Conservation (phyloP, 2,329 filamentous ascomycete species). For the Gaeumannomyces sp. region DNA sequence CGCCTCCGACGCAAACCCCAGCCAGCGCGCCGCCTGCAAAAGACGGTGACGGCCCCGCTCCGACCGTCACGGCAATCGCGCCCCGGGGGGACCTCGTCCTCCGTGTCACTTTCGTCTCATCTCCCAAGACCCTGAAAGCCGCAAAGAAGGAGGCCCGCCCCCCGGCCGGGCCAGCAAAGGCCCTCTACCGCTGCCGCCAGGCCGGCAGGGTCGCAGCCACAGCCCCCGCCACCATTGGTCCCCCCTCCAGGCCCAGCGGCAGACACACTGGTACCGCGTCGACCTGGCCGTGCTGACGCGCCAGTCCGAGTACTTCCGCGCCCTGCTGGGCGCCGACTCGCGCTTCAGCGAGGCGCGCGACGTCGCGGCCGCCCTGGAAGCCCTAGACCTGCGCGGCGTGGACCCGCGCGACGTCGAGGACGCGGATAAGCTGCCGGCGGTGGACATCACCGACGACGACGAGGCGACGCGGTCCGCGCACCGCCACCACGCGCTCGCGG, state of each 20-base stretch:
- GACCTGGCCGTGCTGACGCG: slow-evolving; percentile 48
- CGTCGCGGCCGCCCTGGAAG: slow-evolving; percentile 44
- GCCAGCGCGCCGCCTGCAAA: neutral
- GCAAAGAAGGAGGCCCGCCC: slow-evolving; percentile 34
- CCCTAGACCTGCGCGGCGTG: slow-evolving; percentile 40
- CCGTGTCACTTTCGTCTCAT: slow-evolving; percentile 59
- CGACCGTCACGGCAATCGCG: slow-evolving; percentile 44
- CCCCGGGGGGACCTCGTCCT: slow-evolving; percentile 59
- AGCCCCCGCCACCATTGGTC: too few species aligned
- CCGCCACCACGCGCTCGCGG: slow-evolving; percentile 57
- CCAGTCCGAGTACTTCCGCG: slow-evolving; percentile 64
- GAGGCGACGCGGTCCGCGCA: slow-evolving; percentile 55
- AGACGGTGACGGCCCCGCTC: slow-evolving; percentile 5
- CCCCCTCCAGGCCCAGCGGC: slow-evolving; percentile 24
- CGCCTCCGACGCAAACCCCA: slow-evolving; percentile 7
- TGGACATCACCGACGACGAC: slow-evolving; percentile 62
- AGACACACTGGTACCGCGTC: slow-evolving; percentile 52
- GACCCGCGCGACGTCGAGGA: slow-evolving; percentile 39
- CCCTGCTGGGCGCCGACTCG: slow-evolving; percentile 52
- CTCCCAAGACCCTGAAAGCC: slow-evolving; percentile 40
- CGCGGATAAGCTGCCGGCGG: slow-evolving; percentile 48
- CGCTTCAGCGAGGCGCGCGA: slow-evolving; percentile 57
- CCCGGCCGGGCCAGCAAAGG: slow-evolving; percentile 17
- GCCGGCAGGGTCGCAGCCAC: neutral
- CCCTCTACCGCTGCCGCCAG: neutral